A percentile compares a stretch with the other conserved stretches of the same genome.
Evolutionary conservation across 169 alveolate genomes (phyloP).

Genomic region (Cryptosporidium andersoni): DNA sequence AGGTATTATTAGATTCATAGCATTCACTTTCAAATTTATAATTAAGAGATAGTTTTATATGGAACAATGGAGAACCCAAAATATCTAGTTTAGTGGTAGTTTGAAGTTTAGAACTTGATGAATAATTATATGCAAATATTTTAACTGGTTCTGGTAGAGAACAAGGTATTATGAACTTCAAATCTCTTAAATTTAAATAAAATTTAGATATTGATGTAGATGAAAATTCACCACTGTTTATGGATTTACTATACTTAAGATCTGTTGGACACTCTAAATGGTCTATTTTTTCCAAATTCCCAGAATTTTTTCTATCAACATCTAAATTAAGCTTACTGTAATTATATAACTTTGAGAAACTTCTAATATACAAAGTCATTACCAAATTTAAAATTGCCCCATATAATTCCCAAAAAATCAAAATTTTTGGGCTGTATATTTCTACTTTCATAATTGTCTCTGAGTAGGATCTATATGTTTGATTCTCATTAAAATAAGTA

Average conservation of each 20-base stretch:
- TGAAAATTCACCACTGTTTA: slow-evolving; percentile 2
- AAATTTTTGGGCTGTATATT: slow-evolving; percentile 34
- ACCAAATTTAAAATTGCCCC: slow-evolving; percentile 53
- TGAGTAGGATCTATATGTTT: too few relatives aligned
- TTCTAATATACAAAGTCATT: slow-evolving; percentile 45
- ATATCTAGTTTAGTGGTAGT: slow-evolving; percentile 14
- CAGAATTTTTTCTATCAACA: neutral
- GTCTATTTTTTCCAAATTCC: neutral
- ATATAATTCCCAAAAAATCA: slow-evolving; percentile 60
- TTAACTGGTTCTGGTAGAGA: slow-evolving; percentile 47
- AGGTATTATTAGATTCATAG: slow-evolving; percentile 3
- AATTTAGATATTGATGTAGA: slow-evolving; percentile 14
- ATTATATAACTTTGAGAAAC: slow-evolving; percentile 27
- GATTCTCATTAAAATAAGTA: too few relatives aligned
- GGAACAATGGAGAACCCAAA: slow-evolving; percentile 15
- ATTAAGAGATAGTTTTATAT: slow-evolving; percentile 16
- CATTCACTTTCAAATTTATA: slow-evolving; percentile 30
- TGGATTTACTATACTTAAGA: neutral
- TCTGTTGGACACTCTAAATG: neutral
- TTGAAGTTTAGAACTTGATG: slow-evolving; percentile 5
- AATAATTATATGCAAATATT: slow-evolving; percentile 17
- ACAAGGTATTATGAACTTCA: slow-evolving; percentile 29
- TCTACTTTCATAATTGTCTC: slow-evolving; percentile 23
- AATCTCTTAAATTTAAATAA: slow-evolving; percentile 18
- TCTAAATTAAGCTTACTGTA: slow-evolving; percentile 14